These are phyloP conservation scores for Akanthomyces dipterigenus DNA, from an alignment of 2,329 filamentous ascomycete genomes.

Conservation along the genomic window DNA sequence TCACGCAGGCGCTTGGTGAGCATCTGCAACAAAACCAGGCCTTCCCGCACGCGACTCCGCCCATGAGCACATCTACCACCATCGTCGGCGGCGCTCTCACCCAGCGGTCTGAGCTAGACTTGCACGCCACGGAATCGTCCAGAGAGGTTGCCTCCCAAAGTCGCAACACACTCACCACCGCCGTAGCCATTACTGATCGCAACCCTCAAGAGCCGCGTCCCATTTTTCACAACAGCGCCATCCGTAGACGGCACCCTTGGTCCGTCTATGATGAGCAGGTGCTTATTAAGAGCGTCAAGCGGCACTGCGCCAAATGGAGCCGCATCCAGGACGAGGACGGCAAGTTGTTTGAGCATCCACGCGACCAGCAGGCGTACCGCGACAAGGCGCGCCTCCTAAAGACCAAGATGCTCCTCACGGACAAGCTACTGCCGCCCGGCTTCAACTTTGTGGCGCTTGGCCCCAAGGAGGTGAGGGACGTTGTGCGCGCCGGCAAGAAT, in stretches of 20 bases:
- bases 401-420: constrained; percentile 41
- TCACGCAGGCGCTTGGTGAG: background rate
- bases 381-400: constrained; percentile 54
- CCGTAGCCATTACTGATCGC: background rate
- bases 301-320: constrained; percentile 23
- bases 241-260: constrained; percentile 32
- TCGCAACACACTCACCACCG: background rate
- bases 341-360: constrained; percentile 33
- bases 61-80: background rate
- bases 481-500: constrained; percentile 40
- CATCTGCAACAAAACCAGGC: background rate
- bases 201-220: background rate
- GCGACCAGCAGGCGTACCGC: constrained; percentile 49
- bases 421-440: constrained; percentile 36
- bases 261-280: constrained; percentile 31
- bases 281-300: constrained; percentile 37
- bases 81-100: background rate
- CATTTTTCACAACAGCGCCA: constrained; percentile 2
- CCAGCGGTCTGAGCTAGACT: background rate
- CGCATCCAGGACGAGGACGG: constrained; percentile 25
- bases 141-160: no score
- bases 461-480: constrained; percentile 39
- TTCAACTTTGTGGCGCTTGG: constrained; percentile 46
- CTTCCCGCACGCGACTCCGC: background rate
- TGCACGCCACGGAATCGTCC: no score